Percentiles rank a stretch among this genome's conserved stretches.
Conservation (phyloP, 2,329 filamentous ascomycete genomes). For the Camptophora hylomeconis region DNA sequence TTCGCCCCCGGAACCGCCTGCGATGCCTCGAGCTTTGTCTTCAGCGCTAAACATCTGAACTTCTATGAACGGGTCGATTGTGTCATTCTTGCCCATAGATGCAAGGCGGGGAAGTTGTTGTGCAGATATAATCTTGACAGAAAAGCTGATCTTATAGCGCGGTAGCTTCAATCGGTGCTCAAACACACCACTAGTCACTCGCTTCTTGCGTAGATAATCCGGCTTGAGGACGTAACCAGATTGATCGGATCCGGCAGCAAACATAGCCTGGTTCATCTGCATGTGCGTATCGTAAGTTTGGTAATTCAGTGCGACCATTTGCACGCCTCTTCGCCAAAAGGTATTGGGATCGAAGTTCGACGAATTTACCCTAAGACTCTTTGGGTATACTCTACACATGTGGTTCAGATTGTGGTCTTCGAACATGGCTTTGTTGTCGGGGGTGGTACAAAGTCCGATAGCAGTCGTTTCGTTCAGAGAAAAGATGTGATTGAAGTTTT, state of each 20-base stretch:
- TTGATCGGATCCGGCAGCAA: conserved; percentile 71
- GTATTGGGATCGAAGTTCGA: conserved; percentile 89
- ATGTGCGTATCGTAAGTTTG: conserved; percentile 93
- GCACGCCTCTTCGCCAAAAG: conserved; percentile 89
- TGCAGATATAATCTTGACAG: conserved; percentile 79
- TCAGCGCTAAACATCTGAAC: conserved; percentile 91
- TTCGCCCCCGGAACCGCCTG: conserved; percentile 52
- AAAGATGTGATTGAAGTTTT: conserved; percentile 85
- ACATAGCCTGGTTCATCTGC: conserved; percentile 97
- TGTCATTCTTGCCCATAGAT: conserved; percentile 56
- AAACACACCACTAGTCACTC: conserved; percentile 17
- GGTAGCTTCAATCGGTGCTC: conserved; percentile 21
- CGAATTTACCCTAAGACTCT: conserved; percentile 66
- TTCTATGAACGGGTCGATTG: conserved; percentile 85
- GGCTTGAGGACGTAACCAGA: conserved; percentile 93
- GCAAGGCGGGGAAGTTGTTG: conserved; percentile 83
- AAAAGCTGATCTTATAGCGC: conserved; percentile 57
- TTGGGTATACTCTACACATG: conserved; percentile 89
- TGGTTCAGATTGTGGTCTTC: conserved; percentile 85
- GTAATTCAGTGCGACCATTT: conserved; percentile 98
- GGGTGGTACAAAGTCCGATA: conserved; percentile 61
- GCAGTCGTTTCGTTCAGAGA: conserved; percentile 89
- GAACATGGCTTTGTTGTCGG: conserved; percentile 62
- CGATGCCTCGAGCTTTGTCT: conserved; percentile 68
- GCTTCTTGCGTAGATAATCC: conserved; percentile 52